Evolutionary conservation across 495 filamentous ascomycete genomes (phyloP), one percentile per base, ranked within the genome.

Genomic region (Neurospora sp.): DNA sequence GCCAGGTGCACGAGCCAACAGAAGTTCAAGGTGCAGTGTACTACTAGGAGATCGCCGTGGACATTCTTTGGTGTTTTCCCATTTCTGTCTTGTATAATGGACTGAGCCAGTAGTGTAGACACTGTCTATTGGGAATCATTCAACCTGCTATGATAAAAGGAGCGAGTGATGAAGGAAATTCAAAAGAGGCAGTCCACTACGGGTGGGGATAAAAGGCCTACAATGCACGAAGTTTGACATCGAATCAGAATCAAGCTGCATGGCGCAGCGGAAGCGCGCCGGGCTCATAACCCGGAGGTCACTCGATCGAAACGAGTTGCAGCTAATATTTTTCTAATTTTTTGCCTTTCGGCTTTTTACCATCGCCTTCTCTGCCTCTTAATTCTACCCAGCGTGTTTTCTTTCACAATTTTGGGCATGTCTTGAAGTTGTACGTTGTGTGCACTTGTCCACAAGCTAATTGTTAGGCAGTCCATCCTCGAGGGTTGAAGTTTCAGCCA

Each of bases 191-290:
- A 20, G 42, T 46, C 18, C n/a, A 10, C 18, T 10, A 6, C 4
- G 9, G 18, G 42, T 10, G n/a, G 9, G 44, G n/a, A 48, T 48
- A 48, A 48, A 48, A 20, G 42, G 42, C n/a, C 18, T 0, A 10
- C 8, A n/a, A 11, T 10, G 1, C 8, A n/a, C 8, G 1, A 20
- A 5, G 4, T 1, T 48, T 23, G 10, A 7, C 23, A 62, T 14
- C 48, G n/a, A 48, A 69, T 23, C 38, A 69, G 31, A 69, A 23
- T 11, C 6, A 27, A 73, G 72, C 72, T 73, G 66, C 72, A 73
- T 73, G 72, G 72, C 72, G 72, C 72, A 73, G 72, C 72, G 72
- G 72, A 73, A 73, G 72, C 72, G 72, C 72, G 72, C 72, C 72
- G 72, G 72, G 72, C 72, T 73, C 72, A 73, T 73, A 73, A 73